A percentile compares a stretch with the other conserved stretches of the same genome.
Conservation (phyloP, 768 basidiomycete species). For the Psilocybe sp. region DNA sequence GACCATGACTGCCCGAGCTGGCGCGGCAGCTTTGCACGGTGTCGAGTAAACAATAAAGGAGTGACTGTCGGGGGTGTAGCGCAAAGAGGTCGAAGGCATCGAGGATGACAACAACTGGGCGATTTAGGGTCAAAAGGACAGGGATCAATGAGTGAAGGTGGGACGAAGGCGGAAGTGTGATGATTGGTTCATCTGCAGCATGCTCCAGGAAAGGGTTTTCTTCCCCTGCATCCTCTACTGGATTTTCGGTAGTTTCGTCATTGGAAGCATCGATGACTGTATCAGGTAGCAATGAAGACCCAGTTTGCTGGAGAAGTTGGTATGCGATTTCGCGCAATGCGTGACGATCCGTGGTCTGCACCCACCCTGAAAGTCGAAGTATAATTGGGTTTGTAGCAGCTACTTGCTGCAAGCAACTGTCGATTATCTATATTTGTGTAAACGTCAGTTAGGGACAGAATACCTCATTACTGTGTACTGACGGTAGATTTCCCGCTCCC, state of each 20-base stretch:
- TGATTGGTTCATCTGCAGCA: constrained; percentile 12
- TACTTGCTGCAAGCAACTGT: constrained; percentile 49
- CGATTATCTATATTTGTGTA: constrained; percentile 48
- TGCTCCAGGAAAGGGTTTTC: constrained; percentile 51
- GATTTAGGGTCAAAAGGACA: constrained; percentile 71
- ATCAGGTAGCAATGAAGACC: constrained; percentile 48
- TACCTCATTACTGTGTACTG: constrained; percentile 18
- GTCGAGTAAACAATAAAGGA: constrained; percentile 94
- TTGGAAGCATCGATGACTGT: constrained; percentile 30
- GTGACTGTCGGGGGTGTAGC: constrained; percentile 84
- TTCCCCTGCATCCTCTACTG: constrained; percentile 28
- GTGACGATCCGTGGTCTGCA: constrained; percentile 80
- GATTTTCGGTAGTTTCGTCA: constrained; percentile 7
- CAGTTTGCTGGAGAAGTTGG: constrained; percentile 79
- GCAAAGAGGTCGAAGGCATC: constrained; percentile 96
- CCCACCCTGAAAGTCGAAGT: constrained; percentile 81
- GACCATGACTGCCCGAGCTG: constrained; percentile 54
- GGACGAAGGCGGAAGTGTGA: constrained; percentile 58
- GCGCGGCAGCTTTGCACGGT: constrained; percentile 85
- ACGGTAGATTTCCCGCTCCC: constrained; percentile 87
- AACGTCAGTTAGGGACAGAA: not conserved
- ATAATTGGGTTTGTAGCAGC: constrained; percentile 54
- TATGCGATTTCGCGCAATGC: constrained; percentile 92
- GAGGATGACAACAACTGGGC: constrained; percentile 79
- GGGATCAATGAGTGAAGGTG: constrained; percentile 76